Percentiles rank a stretch among this genome's conserved stretches.
phyloP scores from a whole-genome alignment of 2,329 filamentous ascomycete species.

The Pseudogymnoascus sp. region DNA sequence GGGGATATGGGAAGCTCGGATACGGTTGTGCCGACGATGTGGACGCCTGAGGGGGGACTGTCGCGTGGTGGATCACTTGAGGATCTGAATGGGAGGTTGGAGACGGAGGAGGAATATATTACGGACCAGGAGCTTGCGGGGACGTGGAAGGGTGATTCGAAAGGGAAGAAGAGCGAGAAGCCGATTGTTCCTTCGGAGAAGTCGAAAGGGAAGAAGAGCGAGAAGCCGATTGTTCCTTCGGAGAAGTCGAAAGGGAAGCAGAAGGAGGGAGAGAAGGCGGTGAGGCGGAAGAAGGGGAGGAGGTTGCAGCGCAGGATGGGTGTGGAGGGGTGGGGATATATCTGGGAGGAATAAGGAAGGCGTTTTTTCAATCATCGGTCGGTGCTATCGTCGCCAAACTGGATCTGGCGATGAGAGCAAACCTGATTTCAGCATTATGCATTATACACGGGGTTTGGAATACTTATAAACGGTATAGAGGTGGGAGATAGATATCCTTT shows the following conservation, averaged over 20 bases:
- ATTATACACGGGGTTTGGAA: neutral
- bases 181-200: neutral
- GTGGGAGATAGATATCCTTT: neutral
- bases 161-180: neutral
- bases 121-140: slow-evolving; percentile 3
- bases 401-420: neutral
- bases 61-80: neutral
- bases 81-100: neutral
- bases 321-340: neutral
- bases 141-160: neutral
- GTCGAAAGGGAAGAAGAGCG: neutral
- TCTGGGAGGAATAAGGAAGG: neutral
- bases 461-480: neutral
- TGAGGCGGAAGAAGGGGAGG: neutral
- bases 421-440: slow-evolving; percentile 4
- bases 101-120: neutral
- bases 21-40: neutral
- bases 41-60: neutral
- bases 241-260: neutral
- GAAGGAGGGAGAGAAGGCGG: neutral
- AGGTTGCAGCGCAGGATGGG: slow-evolving; percentile 3
- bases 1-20: neutral
- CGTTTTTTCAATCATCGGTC: neutral
- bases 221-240: neutral
- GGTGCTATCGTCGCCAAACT: neutral